Percentiles rank a stretch among this genome's conserved stretches.
These are phyloP conservation scores for Chaetomium fimeti DNA, from an alignment of 495 filamentous ascomycete genomes.

Conservation along the genomic window DNA sequence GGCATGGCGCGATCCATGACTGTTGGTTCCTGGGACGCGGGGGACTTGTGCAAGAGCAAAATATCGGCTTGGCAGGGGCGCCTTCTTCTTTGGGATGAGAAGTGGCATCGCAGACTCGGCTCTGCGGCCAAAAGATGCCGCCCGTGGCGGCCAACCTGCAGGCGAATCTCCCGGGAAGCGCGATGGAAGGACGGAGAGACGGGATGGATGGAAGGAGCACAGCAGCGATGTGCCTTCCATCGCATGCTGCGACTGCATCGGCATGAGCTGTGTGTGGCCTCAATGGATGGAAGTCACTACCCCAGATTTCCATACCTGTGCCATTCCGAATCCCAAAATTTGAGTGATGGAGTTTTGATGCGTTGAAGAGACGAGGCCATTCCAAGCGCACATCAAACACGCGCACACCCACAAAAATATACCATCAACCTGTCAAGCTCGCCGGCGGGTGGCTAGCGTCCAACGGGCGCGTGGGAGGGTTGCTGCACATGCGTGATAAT, in stretches of 20 bases:
- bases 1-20: constrained; percentile 5
- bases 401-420: too few species aligned
- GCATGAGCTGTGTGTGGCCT: background rate
- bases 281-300: too few species aligned
- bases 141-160: background rate
- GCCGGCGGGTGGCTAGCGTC: background rate
- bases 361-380: background rate
- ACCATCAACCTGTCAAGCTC: background rate
- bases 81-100: constrained; percentile 15
- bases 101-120: background rate
- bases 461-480: background rate
- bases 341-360: background rate
- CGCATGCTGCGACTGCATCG: too few species aligned
- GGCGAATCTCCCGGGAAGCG: background rate
- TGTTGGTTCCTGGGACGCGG: constrained; percentile 16
- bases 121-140: background rate
- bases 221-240: background rate
- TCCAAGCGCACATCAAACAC: background rate
- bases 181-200: background rate
- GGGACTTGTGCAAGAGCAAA: constrained; percentile 19
- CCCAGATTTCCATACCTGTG: background rate
- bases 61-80: constrained; percentile 23
- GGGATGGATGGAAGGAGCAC: background rate
- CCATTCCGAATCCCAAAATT: background rate
- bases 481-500: constrained; percentile 11